Evolutionary conservation across 345 rosid genomes (phyloP).

Genomic region (Carallia pectinifolia): DNA sequence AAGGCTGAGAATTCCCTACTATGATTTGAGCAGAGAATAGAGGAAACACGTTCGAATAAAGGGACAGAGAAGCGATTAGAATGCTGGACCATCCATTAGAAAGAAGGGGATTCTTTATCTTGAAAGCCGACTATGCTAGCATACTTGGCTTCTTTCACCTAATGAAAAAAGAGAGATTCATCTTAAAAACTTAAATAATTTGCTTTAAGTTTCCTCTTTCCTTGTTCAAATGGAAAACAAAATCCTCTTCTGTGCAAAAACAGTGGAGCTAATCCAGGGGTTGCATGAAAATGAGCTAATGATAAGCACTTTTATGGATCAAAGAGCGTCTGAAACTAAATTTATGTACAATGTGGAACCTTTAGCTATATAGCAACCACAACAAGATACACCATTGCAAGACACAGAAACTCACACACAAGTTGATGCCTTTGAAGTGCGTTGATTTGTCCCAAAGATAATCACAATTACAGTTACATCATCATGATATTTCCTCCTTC

Average conservation of each 20-base stretch:
- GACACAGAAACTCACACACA: slow-evolving; percentile 28
- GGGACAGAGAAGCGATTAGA: neutral
- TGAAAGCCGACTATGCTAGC: neutral
- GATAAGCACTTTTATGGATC: slow-evolving; percentile 5
- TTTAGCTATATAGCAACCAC: neutral
- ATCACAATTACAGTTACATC: slow-evolving; percentile 88
- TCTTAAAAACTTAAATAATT: neutral
- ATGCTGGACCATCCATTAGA: slow-evolving; percentile 15
- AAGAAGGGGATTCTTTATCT: slow-evolving; percentile 12
- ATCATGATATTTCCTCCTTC: slow-evolving; percentile 93
- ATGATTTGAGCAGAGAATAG: neutral
- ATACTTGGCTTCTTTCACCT: neutral
- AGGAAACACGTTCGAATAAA: slow-evolving; percentile 11
- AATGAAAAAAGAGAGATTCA: neutral
- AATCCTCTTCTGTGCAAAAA: neutral
- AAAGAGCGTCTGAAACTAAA: neutral
- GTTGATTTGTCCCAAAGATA: slow-evolving; percentile 76
- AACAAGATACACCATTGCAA: neutral
- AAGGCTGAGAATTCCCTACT: slow-evolving; percentile 7
- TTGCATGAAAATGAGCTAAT: slow-evolving; percentile 12
- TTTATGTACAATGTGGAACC: slow-evolving; percentile 27
- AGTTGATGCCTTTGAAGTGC: slow-evolving; percentile 88
- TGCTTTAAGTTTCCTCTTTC: neutral
- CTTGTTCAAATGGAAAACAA: neutral
- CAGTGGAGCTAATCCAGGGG: neutral